Conservation (phyloP, 768 basidiomycete species). For the Daedalea quercina region DNA sequence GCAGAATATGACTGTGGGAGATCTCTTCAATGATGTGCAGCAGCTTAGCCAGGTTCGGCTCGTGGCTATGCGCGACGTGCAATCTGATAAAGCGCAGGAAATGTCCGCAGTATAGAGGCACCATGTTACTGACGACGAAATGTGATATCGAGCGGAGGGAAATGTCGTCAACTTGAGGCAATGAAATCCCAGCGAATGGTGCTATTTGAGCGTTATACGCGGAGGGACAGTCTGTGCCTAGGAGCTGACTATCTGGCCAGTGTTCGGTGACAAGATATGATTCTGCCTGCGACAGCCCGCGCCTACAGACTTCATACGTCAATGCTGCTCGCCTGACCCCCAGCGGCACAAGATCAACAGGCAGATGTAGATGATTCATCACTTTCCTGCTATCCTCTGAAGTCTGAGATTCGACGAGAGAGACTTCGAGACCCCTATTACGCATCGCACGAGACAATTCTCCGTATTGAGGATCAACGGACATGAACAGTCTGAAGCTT, state of each 20-base stretch:
- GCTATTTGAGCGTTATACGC: not conserved
- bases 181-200: not conserved
- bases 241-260: constrained; percentile 3
- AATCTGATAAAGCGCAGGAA: not conserved
- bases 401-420: constrained; percentile 30
- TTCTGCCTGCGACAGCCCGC: constrained; percentile 3
- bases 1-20: not conserved
- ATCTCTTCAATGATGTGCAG: not conserved
- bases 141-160: not conserved
- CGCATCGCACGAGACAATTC: constrained; percentile 98
- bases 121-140: not conserved
- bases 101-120: not conserved
- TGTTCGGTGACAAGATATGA: not conserved
- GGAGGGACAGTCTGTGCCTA: not conserved
- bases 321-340: not conserved
- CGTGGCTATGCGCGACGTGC: not conserved
- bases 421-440: constrained; percentile 89
- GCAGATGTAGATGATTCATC: constrained; percentile 44
- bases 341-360: constrained; percentile 13
- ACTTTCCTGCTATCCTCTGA: constrained; percentile 43
- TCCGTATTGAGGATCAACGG: constrained; percentile 83
- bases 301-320: constrained; percentile 3
- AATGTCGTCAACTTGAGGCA: not conserved
- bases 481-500: constrained; percentile 90
- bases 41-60: not conserved